Percentiles rank a stretch among this genome's conserved stretches.
Conservation (phyloP, 768 basidiomycete species). For the Pleurotus citrinopileatus region DNA sequence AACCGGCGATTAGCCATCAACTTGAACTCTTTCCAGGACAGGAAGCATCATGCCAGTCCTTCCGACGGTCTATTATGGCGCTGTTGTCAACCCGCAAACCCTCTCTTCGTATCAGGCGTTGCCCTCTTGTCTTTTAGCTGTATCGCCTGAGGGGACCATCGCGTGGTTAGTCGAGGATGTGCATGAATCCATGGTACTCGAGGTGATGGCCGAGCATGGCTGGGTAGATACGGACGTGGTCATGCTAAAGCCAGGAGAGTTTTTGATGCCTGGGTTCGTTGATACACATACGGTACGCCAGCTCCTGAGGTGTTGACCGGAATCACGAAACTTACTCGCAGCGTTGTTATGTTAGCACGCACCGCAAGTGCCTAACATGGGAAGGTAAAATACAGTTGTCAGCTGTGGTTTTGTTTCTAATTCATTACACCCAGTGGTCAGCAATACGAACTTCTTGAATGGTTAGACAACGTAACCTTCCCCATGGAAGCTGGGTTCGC, state of each 20-base stretch:
- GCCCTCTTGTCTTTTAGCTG: constrained; percentile 45
- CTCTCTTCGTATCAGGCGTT: constrained; percentile 34
- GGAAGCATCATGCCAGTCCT: constrained; percentile 18
- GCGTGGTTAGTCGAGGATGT: constrained; percentile 72
- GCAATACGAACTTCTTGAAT: constrained; percentile 84
- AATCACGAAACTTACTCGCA: background rate
- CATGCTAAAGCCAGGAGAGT: constrained; percentile 50
- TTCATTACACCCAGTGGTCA: constrained; percentile 54
- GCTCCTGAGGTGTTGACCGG: background rate
- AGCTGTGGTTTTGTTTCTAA: background rate
- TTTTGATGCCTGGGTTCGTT: constrained; percentile 84
- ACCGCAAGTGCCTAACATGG: constrained; percentile 74
- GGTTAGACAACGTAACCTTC: constrained; percentile 84
- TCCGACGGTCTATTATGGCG: constrained; percentile 44
- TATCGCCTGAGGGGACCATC: constrained; percentile 52
- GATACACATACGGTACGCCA: constrained; percentile 86
- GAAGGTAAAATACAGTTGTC: constrained; percentile 50
- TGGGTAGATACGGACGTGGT: constrained; percentile 39
- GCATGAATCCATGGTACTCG: constrained; percentile 39
- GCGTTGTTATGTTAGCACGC: constrained; percentile 53
- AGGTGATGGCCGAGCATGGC: constrained; percentile 52
- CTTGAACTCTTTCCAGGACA: background rate
- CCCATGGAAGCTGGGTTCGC: constrained; percentile 80
- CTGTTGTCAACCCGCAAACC: constrained; percentile 44
- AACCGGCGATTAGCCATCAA: background rate